Evolutionary conservation across 2,329 filamentous ascomycete genomes (phyloP), one percentile per base, ranked within the genome.

Genomic region (Talaromyces sp.): DNA sequence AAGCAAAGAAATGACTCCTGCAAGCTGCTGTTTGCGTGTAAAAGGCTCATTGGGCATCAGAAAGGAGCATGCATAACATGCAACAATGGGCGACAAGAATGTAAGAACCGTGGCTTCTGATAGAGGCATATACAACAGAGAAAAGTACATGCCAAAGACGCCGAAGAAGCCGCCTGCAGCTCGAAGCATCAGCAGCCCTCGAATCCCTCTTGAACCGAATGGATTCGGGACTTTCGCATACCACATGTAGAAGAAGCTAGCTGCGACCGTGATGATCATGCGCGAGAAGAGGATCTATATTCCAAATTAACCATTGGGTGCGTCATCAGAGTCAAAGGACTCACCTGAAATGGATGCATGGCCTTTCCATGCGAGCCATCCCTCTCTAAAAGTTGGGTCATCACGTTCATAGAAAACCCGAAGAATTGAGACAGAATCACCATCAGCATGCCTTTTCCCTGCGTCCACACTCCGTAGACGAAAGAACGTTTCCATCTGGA

Each of bases 51-150:
- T 84, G 62, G 77, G 73, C 23, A 88, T 83, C 40, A 93, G 77
- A 61, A 92, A 80, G 39, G 89, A 92, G 73, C 92, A 96, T 18
- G 89, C 83, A 78, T 93, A 91, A 63, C 90, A 91, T 21, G 91
- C 85, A 5, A 96, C 81, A 14, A 88, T 88, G 0, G 93, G 93
- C 0, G 89, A 86, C 5, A 96, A 82, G 72, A 96, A 97, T 8
- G 91, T 95, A 60, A 97, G 88, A 37, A 96, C 92, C 0, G 91
- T 95, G 1, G 92, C 92, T 73, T 96, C 92, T 16, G 91, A 89
- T 1, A 96, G 82, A 0, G 91, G 90, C 2, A 96, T 84, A 69
- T 96, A 96, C 71, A 90, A 84, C 63, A 90, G 77, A 7, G 86
- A 88, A 69, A 87, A 87, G 68, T 88, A 96, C 77, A 95, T 84